phyloP scores from a whole-genome alignment of 495 filamentous ascomycete genomes.

The Annulohypoxylon nitens region DNA sequence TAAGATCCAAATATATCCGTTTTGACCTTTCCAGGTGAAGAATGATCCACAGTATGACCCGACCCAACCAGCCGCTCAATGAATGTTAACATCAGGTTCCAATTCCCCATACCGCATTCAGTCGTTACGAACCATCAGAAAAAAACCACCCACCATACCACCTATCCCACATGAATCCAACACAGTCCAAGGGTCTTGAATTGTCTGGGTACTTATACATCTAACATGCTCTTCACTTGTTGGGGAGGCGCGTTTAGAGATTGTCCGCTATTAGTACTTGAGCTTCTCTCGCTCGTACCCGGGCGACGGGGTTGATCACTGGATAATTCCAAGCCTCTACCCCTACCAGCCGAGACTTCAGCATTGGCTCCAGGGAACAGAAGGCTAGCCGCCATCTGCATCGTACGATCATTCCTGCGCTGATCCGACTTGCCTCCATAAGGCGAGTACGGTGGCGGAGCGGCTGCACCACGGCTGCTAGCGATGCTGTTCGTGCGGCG shows the following conservation, averaged over 20 bases:
- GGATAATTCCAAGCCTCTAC: constrained; percentile 37
- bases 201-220: constrained; percentile 56
- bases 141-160: constrained; percentile 15
- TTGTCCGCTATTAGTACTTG: constrained; percentile 49
- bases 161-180: background rate
- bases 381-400: constrained; percentile 51
- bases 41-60: background rate
- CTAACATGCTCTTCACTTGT: constrained; percentile 69
- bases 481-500: constrained; percentile 41
- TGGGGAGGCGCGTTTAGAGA: constrained; percentile 59
- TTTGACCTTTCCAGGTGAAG: constrained; percentile 17
- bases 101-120: constrained; percentile 30
- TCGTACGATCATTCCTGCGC: constrained; percentile 53
- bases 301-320: constrained; percentile 26
- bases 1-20: background rate
- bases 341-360: constrained; percentile 49
- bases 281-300: constrained; percentile 48
- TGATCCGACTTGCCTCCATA: constrained; percentile 55
- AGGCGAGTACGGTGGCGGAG: constrained; percentile 40
- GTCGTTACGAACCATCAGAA: constrained; percentile 22
- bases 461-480: constrained; percentile 33
- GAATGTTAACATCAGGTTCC: constrained; percentile 21
- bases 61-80: constrained; percentile 9
- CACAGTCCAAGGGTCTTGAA: background rate
- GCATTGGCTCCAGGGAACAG: constrained; percentile 53